A percentile compares a stretch with the other conserved stretches of the same genome.
Conservation (phyloP, 2,329 filamentous ascomycete species). For the Ramularia endophylla region DNA sequence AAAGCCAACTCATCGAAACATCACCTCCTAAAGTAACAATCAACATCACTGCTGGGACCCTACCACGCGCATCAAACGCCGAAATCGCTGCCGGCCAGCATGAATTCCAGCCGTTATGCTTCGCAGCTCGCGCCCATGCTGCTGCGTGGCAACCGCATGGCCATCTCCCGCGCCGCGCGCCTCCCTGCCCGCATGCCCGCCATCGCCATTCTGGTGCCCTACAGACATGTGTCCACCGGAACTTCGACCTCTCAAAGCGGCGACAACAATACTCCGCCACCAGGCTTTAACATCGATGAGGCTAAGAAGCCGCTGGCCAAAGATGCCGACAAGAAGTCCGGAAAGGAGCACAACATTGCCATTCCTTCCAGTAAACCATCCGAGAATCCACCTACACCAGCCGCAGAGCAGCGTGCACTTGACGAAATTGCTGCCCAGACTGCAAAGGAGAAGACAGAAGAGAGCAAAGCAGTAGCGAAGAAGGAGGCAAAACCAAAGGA, state of each 20-base stretch:
- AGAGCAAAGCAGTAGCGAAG: constrained; percentile 54
- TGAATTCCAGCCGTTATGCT: constrained; percentile 41
- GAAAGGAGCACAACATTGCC: constrained; percentile 21
- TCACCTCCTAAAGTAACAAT: no score
- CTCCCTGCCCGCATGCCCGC: constrained; percentile 50
- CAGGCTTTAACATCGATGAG: constrained; percentile 84
- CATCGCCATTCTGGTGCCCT: constrained; percentile 52
- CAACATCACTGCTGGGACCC: no score
- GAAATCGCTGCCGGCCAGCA: constrained; percentile 33
- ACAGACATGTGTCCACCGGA: constrained; percentile 50
- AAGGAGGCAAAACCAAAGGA: constrained; percentile 75
- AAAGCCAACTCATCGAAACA: no score
- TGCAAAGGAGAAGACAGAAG: constrained; percentile 40
- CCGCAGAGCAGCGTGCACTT: constrained; percentile 46
- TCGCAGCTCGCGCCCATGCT: constrained; percentile 43
- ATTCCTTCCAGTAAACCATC: constrained; percentile 37
- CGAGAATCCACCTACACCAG: constrained; percentile 41
- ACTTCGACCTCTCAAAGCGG: constrained; percentile 44
- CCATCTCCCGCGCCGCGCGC: constrained; percentile 35
- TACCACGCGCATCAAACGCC: no score
- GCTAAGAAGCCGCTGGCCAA: constrained; percentile 76
- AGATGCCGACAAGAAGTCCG: constrained; percentile 39
- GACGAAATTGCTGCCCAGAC: constrained; percentile 60
- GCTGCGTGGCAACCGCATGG: constrained; percentile 39
- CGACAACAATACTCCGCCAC: constrained; percentile 60